Conservation (phyloP, 2,329 filamentous ascomycete species). For the Coniochaeta sp. region DNA sequence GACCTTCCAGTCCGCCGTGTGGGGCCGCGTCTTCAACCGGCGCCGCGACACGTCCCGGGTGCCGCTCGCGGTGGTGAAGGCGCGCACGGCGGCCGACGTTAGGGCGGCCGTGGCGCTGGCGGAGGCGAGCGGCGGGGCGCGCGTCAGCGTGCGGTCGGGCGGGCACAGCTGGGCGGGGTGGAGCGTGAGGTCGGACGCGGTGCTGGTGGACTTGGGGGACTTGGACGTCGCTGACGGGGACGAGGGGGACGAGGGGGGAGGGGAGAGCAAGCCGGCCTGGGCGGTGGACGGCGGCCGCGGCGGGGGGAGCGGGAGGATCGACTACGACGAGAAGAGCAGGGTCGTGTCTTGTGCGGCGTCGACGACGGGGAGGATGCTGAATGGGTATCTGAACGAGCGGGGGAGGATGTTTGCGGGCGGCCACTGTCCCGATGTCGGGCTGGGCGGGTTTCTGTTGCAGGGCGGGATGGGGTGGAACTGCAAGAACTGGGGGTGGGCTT, state of each 20-base stretch:
- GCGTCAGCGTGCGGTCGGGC: conserved; percentile 35
- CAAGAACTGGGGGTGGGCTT: conserved; percentile 48
- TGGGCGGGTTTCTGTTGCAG: conserved; percentile 49
- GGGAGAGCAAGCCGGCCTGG: not conserved
- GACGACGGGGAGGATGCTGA: conserved; percentile 36
- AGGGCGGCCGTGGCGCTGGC: conserved; percentile 29
- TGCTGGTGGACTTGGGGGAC: conserved; percentile 29
- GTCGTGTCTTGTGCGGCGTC: conserved; percentile 36
- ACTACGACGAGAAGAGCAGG: conserved; percentile 28
- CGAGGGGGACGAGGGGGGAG: too few relatives aligned
- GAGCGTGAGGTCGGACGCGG: conserved; percentile 35
- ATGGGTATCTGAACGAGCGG: conserved; percentile 25
- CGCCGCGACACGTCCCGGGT: conserved; percentile 23
- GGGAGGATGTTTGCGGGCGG: conserved; percentile 44
- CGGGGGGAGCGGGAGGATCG: conserved; percentile 15
- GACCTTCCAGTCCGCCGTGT: conserved; percentile 5
- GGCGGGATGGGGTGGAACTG: conserved; percentile 54
- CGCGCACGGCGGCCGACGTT: conserved; percentile 25
- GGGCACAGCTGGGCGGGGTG: conserved; percentile 40
- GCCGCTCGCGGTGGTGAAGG: conserved; percentile 32
- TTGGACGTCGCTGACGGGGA: conserved; percentile 11
- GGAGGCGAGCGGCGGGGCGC: conserved; percentile 18
- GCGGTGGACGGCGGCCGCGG: not conserved
- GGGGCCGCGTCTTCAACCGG: conserved; percentile 35
- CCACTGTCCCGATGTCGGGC: conserved; percentile 48